Percentiles rank a stretch among this genome's conserved stretches.
phyloP scores from a whole-genome alignment of 2,329 filamentous ascomycete genomes.

The Fusarium sambucinum region DNA sequence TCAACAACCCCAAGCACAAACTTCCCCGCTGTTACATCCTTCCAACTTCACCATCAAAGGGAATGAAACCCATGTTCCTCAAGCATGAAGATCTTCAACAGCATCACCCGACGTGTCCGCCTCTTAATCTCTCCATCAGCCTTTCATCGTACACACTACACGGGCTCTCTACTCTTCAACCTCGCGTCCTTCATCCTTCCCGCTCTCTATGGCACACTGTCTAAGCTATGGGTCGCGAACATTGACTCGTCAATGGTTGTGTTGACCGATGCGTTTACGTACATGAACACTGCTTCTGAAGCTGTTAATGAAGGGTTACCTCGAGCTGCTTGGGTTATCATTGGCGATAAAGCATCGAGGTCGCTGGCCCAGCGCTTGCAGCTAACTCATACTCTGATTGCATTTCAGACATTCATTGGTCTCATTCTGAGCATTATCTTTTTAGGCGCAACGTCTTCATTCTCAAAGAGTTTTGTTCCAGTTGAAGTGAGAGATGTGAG shows the following conservation, averaged over 20 bases:
- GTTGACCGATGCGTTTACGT: slow-evolving; percentile 68
- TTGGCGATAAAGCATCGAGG: slow-evolving; percentile 72
- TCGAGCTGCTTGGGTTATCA: slow-evolving; percentile 74
- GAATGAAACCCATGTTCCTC: rapidly evolving
- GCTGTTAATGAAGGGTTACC: slow-evolving; percentile 80
- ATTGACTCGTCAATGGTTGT: slow-evolving; percentile 67
- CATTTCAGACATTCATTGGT: slow-evolving; percentile 70
- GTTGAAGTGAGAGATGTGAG: slow-evolving; percentile 66
- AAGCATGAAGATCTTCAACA: slow-evolving; percentile 20
- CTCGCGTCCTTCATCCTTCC: slow-evolving; percentile 71
- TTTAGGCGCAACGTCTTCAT: slow-evolving; percentile 62
- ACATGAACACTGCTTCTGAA: slow-evolving; percentile 74
- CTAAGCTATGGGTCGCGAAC: slow-evolving; percentile 77
- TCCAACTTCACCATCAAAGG: rapidly evolving
- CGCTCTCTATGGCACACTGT: slow-evolving; percentile 74
- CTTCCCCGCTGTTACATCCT: neutral
- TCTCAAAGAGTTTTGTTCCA: slow-evolving; percentile 74
- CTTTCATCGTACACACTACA: slow-evolving; percentile 55
- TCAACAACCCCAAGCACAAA: neutral
- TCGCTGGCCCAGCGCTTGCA: slow-evolving; percentile 63
- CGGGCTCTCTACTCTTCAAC: slow-evolving; percentile 72
- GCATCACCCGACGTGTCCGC: neutral
- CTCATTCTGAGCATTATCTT: slow-evolving; percentile 71
- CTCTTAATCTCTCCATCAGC: slow-evolving; percentile 1
- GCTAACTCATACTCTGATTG: slow-evolving; percentile 72